phyloP scores from a whole-genome alignment of 2,329 filamentous ascomycete genomes.

The Cytospora piceae region DNA sequence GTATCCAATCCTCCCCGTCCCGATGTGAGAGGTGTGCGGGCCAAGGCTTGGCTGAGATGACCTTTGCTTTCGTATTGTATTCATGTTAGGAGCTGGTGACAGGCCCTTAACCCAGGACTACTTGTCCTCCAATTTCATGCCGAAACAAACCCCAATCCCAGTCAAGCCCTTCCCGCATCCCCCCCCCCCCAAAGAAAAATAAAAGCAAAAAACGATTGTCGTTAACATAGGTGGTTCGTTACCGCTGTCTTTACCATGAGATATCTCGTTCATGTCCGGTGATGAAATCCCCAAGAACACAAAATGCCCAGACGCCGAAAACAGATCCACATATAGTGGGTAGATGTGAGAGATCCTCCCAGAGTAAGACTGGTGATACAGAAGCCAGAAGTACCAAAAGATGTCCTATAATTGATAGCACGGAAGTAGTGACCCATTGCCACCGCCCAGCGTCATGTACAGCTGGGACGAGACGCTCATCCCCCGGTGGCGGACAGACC shows the following conservation, averaged over 20 bases:
- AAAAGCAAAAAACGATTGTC: slow-evolving; percentile 26
- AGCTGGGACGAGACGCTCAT: background rate
- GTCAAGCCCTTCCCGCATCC: slow-evolving; percentile 8
- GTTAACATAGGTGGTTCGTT: slow-evolving; percentile 35
- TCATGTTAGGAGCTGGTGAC: background rate
- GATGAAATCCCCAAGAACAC: slow-evolving; percentile 22
- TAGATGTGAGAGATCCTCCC: slow-evolving; percentile 14
- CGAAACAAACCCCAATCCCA: background rate
- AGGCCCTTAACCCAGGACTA: background rate
- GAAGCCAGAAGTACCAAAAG: slow-evolving; percentile 7
- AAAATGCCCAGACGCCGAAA: slow-evolving; percentile 22
- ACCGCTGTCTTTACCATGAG: slow-evolving; percentile 34
- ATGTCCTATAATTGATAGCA: slow-evolving; percentile 24
- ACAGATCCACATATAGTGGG: slow-evolving; percentile 11
- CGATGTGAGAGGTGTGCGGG: background rate
- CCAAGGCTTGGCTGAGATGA: background rate
- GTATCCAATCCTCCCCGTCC: slow-evolving; percentile 2
- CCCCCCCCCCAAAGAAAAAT: background rate
- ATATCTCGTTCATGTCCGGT: slow-evolving; percentile 32
- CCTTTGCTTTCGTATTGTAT: background rate
- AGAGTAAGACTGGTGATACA: background rate
- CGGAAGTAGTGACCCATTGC: slow-evolving; percentile 11
- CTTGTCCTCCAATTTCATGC: background rate
- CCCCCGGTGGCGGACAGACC: no score
- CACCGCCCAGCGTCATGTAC: slow-evolving; percentile 18